Percentiles rank a stretch among this genome's conserved stretches.
Evolutionary conservation across 2,329 filamentous ascomycete species (phyloP).

Genomic region (Clarireedia homoeocarpa): DNA sequence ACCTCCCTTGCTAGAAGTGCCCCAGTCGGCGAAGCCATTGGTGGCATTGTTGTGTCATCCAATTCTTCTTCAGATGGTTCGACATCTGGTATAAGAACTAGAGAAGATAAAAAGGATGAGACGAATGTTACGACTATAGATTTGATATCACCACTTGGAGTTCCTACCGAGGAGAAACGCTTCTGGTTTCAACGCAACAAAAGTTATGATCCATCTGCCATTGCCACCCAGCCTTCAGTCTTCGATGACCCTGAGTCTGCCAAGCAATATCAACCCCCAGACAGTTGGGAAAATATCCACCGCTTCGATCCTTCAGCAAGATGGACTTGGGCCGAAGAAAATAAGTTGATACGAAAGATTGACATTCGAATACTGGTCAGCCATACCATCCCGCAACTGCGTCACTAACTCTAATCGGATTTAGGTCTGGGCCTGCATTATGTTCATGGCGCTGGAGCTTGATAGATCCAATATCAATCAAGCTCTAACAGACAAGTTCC

Average conservation of each 20-base stretch:
- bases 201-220: constrained; percentile 17
- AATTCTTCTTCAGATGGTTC: too few species aligned
- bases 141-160: background rate
- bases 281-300: constrained; percentile 32
- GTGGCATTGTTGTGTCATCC: too few species aligned
- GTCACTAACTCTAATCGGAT: too few species aligned
- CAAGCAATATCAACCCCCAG: constrained; percentile 21
- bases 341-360: constrained; percentile 22
- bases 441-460: constrained; percentile 54
- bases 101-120: too few species aligned
- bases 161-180: constrained; percentile 14
- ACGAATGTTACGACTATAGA: too few species aligned
- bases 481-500: constrained; percentile 53
- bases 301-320: constrained; percentile 32
- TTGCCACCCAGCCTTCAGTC: constrained; percentile 24
- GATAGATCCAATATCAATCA: constrained; percentile 52
- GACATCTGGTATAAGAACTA: too few species aligned
- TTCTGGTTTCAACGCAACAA: constrained; percentile 22
- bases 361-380: constrained; percentile 26
- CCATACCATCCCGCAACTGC: too few species aligned
- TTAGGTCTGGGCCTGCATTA: constrained; percentile 34
- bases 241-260: constrained; percentile 19
- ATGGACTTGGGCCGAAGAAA: constrained; percentile 33
- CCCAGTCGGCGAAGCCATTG: too few species aligned
- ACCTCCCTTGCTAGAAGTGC: too few species aligned